phyloP scores from a whole-genome alignment of 164 flowering plant species.

The Umbellularia californica region DNA sequence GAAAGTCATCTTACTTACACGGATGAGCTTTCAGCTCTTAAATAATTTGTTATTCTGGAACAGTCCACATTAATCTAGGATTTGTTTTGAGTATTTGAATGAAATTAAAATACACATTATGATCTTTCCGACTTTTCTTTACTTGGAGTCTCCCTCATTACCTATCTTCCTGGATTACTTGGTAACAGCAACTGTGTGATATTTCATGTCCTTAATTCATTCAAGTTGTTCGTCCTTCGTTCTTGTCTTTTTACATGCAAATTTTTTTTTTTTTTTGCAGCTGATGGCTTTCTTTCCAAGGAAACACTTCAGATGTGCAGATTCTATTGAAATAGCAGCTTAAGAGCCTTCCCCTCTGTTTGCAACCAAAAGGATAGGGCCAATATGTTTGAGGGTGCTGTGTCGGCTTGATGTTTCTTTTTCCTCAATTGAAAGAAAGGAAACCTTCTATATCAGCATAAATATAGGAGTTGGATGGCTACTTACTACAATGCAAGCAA shows the following conservation, averaged over 20 bases:
- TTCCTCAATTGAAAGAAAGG: neutral
- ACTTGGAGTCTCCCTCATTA: neutral
- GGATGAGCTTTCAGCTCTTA: neutral
- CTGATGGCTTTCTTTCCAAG: neutral
- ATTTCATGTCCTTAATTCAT: neutral
- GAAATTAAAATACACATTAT: too few relatives aligned
- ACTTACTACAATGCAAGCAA: slow-evolving; percentile 54
- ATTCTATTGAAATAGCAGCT: neutral
- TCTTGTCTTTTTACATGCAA: neutral
- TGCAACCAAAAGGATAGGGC: slow-evolving; percentile 1
- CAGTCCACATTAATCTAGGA: neutral
- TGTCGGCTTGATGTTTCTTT: too few relatives aligned
- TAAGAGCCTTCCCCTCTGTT: slow-evolving; percentile 12
- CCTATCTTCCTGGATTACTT: neutral
- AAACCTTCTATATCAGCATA: neutral
- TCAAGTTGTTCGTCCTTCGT: neutral
- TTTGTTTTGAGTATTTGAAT: too few relatives aligned
- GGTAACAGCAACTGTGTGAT: neutral
- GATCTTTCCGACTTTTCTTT: neutral
- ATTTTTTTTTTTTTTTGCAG: neutral
- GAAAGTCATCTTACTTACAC: neutral
- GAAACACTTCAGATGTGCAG: neutral
- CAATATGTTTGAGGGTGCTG: neutral
- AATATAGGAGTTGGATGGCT: slow-evolving; percentile 44
- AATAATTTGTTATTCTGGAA: neutral